Base-by-base conservation (phyloP, 2,329 filamentous ascomycete genomes). In the Aspergillus tamarii region DNA sequence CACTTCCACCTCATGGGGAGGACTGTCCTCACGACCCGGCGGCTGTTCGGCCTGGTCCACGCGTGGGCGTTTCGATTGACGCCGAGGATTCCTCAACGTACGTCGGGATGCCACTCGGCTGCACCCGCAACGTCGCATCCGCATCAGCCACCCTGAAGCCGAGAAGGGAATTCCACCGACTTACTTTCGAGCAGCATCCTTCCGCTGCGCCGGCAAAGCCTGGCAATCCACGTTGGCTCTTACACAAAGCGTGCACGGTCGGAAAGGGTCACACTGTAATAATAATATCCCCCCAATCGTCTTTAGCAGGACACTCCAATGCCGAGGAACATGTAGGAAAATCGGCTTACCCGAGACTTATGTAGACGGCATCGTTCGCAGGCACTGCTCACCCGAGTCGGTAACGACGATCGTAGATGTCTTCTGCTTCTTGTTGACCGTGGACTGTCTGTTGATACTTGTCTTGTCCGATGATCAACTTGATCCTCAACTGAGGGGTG, bases 191-290 rank as follows among this genome's bases (percentile, higher is more conserved):
- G 36, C 19, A 12, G 16, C n/a, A 34, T 45, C 59, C 19, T 52
- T 55, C 41, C 32, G 63, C 11, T 64, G 62, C 9, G 58, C 43
- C 16, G 62, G 54, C 23, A 60, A 59, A 7, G 63, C 62, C n/a
- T 57, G 64, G 41, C 71, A 69, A 26, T 71, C 66, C 1, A 67
- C 67, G 28, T 73, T 72, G 19, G 75, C 73, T 54, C 74, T 68
- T 9, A 72, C 57, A 64, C 76, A 78, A 1, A 77, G 65, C 3
- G 74, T 73, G 65, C 76, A 78, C 56, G 76, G 75, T 1, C 76
- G 67, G 53, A 70, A 75, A 5, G 64, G 65, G 56, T 78, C 76
- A 58, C 76, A 78, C 75, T 77, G 41, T 7, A 54, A 32, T 30
- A 23, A 2, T 7, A 54, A 12, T n/a, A 34, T 26, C 26, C 26